Evolutionary conservation across 192 early-diverging fungal species (phyloP).

Genomic region (Thoreauomyces humboldtii): DNA sequence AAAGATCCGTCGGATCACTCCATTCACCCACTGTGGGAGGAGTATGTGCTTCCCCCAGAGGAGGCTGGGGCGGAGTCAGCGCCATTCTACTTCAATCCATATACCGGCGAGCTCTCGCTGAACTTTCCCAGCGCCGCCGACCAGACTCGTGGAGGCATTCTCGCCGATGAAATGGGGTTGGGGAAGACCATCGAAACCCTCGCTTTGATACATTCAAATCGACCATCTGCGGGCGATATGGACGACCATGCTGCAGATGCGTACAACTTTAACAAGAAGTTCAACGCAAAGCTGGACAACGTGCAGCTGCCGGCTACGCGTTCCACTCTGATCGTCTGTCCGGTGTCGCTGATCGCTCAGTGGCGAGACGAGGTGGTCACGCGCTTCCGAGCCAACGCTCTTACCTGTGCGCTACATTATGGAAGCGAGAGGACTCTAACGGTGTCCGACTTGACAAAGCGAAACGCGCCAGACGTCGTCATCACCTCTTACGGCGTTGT

Average conservation of each 20-base stretch:
- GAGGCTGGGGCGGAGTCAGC: neutral
- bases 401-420: conserved; percentile 26
- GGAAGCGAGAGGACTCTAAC: conserved; percentile 9
- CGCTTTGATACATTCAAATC: conserved; percentile 39
- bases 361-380: conserved; percentile 26
- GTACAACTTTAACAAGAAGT: neutral
- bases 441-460: neutral
- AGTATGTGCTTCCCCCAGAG: neutral
- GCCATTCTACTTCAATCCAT: conserved; percentile 35
- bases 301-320: neutral
- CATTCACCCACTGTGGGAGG: conserved; percentile 28
- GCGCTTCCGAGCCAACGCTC: neutral
- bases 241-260: neutral
- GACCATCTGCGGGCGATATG: neutral
- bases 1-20: neutral
- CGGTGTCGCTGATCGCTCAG: conserved; percentile 34
- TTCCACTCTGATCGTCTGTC: conserved; percentile 38
- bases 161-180: conserved; percentile 45
- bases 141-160: conserved; percentile 35
- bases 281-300: neutral
- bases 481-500: conserved; percentile 38
- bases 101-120: conserved; percentile 34
- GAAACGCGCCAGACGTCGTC: conserved; percentile 22
- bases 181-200: conserved; percentile 43
- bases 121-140: conserved; percentile 22